These are phyloP conservation scores for Dipteronia sinensis DNA, from an alignment of 345 rosid genomes.

Conservation along the genomic window DNA sequence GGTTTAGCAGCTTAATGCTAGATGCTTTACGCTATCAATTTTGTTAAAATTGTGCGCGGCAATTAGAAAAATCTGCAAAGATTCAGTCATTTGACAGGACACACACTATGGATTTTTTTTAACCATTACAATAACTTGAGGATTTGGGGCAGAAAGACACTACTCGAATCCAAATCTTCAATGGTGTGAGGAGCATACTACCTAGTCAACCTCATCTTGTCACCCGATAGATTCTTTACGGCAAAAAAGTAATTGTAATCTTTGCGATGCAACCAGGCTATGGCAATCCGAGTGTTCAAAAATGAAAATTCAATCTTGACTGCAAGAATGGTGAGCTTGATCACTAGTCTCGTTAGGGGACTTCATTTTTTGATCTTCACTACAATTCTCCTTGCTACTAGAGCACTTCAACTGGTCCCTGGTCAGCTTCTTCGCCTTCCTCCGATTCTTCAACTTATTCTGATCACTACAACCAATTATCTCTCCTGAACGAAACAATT, in stretches of 20 bases:
- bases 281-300: background rate
- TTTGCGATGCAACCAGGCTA: background rate
- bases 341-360: background rate
- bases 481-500: conserved; percentile 26
- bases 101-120: too few relatives aligned
- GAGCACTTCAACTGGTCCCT: conserved; percentile 30
- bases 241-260: background rate
- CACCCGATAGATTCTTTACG: too few relatives aligned
- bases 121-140: too few relatives aligned
- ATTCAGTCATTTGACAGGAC: too few relatives aligned
- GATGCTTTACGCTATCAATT: too few relatives aligned
- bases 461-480: conserved; percentile 22
- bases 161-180: too few relatives aligned
- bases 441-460: conserved; percentile 53
- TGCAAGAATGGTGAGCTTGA: background rate
- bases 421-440: conserved; percentile 57
- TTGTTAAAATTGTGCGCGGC: too few relatives aligned
- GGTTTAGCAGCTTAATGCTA: too few relatives aligned
- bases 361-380: background rate
- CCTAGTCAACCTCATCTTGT: too few relatives aligned
- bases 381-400: background rate
- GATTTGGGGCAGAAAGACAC: too few relatives aligned
- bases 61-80: too few relatives aligned
- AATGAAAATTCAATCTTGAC: background rate
- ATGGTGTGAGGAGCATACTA: too few relatives aligned